These are phyloP conservation scores for Annona squamosa DNA, from an alignment of 164 flowering plant species.

Conservation along the genomic window DNA sequence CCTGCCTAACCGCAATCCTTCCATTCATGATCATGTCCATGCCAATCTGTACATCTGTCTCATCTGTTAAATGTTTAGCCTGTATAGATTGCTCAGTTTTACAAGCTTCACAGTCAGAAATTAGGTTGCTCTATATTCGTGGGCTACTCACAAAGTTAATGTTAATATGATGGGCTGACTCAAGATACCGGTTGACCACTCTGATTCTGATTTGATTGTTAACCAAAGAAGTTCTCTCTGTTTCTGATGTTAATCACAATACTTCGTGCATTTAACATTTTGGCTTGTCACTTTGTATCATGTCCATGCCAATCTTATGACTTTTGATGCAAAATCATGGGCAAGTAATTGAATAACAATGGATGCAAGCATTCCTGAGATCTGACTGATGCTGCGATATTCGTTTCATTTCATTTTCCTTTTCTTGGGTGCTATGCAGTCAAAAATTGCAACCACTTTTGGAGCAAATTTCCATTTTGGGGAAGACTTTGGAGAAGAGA, in stretches of 20 bases:
- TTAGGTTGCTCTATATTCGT: not conserved
- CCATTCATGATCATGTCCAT: not conserved
- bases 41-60: not conserved
- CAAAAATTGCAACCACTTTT: constrained; percentile 72
- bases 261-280: too few species aligned
- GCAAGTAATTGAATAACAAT: not conserved
- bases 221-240: too few species aligned
- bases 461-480: constrained; percentile 50
- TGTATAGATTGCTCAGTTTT: not conserved
- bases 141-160: not conserved
- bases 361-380: not conserved
- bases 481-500: constrained; percentile 53
- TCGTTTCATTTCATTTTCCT: not conserved
- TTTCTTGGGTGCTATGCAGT: constrained; percentile 29
- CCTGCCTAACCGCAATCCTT: not conserved
- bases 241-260: too few species aligned
- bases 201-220: not conserved
- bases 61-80: not conserved
- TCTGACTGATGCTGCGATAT: not conserved
- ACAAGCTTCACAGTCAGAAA: not conserved
- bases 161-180: not conserved
- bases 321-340: not conserved
- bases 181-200: not conserved
- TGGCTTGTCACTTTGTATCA: too few species aligned
- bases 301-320: not conserved